A percentile compares a stretch with the other conserved stretches of the same genome.
These are phyloP conservation scores for Coemansia sp. DNA, from an alignment of 192 early-diverging fungal species.

Conservation along the genomic window DNA sequence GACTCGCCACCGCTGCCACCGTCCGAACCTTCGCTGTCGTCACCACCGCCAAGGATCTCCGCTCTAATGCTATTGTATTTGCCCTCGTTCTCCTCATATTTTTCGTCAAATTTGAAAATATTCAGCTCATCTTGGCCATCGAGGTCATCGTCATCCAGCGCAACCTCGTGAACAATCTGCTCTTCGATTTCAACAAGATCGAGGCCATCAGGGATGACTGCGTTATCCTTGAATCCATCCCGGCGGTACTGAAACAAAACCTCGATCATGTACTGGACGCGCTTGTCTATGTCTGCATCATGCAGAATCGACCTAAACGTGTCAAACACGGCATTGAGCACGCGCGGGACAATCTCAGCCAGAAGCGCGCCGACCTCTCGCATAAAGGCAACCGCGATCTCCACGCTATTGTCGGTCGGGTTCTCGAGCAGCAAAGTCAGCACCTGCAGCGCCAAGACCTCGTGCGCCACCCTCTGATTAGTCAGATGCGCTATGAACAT, in stretches of 20 bases:
- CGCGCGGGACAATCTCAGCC: constrained; percentile 71
- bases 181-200: constrained; percentile 96
- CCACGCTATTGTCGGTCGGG: constrained; percentile 93
- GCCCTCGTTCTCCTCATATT: constrained; percentile 79
- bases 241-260: constrained; percentile 93
- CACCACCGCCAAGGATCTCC: constrained; percentile 81
- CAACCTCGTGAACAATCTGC: constrained; percentile 86
- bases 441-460: constrained; percentile 86
- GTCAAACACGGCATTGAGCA: constrained; percentile 85
- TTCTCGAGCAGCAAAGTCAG: constrained; percentile 78
- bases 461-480: constrained; percentile 86
- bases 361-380: constrained; percentile 84
- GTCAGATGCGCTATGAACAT: constrained; percentile 92
- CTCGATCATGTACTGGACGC: constrained; percentile 96
- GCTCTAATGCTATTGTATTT: constrained; percentile 77
- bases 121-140: constrained; percentile 78
- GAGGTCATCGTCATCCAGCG: constrained; percentile 83
- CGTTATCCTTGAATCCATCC: constrained; percentile 91
- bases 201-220: constrained; percentile 69
- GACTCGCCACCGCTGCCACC: constrained; percentile 41
- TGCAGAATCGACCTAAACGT: constrained; percentile 89
- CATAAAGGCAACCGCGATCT: constrained; percentile 93
- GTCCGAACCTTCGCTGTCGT: constrained; percentile 50
- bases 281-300: constrained; percentile 91
- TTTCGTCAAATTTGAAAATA: constrained; percentile 79